A percentile compares a stretch with the other conserved stretches of the same genome.
Evolutionary conservation across 2,329 filamentous ascomycete species (phyloP).

Genomic region (Beauveria asiatica): DNA sequence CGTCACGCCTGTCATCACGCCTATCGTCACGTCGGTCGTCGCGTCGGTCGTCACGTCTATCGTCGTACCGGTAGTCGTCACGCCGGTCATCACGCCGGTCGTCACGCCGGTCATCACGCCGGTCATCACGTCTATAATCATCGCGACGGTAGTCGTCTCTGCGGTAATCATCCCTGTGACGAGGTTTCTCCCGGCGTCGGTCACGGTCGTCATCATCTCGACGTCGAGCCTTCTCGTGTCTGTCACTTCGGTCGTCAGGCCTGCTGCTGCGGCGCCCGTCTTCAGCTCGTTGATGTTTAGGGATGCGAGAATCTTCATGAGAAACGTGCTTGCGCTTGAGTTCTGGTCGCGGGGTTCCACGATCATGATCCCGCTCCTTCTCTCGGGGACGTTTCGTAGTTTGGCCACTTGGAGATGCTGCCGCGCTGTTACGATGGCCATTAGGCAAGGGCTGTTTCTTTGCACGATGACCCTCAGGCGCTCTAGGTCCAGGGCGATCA

Average conservation of each 20-base stretch:
- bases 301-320: conserved; percentile 34
- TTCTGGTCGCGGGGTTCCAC: conserved; percentile 43
- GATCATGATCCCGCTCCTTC: conserved; percentile 42
- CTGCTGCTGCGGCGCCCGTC: conserved; percentile 31
- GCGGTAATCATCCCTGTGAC: conserved; percentile 18
- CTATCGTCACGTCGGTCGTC: conserved; percentile 18
- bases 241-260: conserved; percentile 29
- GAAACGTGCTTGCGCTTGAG: conserved; percentile 53
- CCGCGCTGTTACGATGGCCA: conserved; percentile 54
- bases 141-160: conserved; percentile 13
- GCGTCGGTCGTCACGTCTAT: conserved; percentile 14
- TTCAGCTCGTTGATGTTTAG: conserved; percentile 35
- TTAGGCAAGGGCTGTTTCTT: conserved; percentile 59
- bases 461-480: conserved; percentile 87
- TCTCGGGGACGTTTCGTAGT: conserved; percentile 36
- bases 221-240: conserved; percentile 22
- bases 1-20: conserved; percentile 19
- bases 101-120: conserved; percentile 15
- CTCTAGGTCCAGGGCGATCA: conserved; percentile 66
- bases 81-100: conserved; percentile 8
- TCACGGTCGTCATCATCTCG: conserved; percentile 21
- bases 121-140: conserved; percentile 17
- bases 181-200: conserved; percentile 16
- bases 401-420: conserved; percentile 62
- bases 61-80: conserved; percentile 17